These are phyloP conservation scores for Artemisia argyi DNA, from an alignment of 129 eudicot species.

Conservation along the genomic window DNA sequence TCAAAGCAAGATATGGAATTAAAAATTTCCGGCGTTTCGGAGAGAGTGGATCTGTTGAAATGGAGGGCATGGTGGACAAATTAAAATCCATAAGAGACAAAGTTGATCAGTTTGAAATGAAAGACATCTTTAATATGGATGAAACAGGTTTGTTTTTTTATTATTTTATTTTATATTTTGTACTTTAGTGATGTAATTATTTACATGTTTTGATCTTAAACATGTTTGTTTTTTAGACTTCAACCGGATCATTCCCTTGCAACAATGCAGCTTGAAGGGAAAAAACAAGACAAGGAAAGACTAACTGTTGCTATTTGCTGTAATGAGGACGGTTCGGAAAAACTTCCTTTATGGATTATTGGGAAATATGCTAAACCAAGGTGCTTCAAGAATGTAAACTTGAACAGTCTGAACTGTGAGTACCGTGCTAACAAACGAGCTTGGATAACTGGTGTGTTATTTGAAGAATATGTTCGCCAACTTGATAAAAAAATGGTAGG, in stretches of 20 bases:
- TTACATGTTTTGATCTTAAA: neutral
- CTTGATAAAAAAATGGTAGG: neutral
- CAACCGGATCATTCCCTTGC: neutral
- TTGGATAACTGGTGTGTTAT: slow-evolving; percentile 21
- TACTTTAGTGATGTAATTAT: no score
- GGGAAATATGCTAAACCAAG: slow-evolving; percentile 15
- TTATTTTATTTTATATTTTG: no score
- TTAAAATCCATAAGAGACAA: no score
- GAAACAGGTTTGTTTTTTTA: no score
- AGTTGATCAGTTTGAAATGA: no score
- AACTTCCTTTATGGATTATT: slow-evolving; percentile 20
- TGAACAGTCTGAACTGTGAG: slow-evolving; percentile 18
- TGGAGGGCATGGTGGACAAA: no score
- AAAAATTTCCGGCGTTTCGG: no score
- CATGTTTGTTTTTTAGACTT: neutral
- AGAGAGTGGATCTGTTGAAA: no score
- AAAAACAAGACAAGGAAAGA: slow-evolving; percentile 14
- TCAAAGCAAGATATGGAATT: no score
- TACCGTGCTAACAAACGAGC: slow-evolving; percentile 33
- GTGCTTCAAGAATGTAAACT: slow-evolving; percentile 27
- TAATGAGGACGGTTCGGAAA: slow-evolving; percentile 10
- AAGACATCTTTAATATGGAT: no score
- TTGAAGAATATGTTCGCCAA: slow-evolving; percentile 18
- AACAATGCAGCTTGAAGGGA: slow-evolving; percentile 3
- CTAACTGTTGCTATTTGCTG: slow-evolving; percentile 18